Percentiles rank a stretch among this genome's conserved stretches.
These are phyloP conservation scores for Aspergillus unguis DNA, from an alignment of 2,329 filamentous ascomycete species.

Conservation along the genomic window DNA sequence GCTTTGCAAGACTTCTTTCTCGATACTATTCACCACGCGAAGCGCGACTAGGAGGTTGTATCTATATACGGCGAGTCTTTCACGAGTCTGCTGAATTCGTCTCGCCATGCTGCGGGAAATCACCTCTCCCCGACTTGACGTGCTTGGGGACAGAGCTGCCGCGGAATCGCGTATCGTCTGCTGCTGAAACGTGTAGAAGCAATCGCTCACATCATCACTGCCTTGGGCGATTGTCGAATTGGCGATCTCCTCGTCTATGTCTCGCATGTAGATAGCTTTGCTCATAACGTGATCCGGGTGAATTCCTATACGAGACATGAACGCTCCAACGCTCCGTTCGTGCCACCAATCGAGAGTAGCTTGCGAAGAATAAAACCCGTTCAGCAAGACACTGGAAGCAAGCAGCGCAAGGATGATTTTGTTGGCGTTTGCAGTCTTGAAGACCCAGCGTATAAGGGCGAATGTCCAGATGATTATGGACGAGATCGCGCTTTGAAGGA, in stretches of 20 bases:
- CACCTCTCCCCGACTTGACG: constrained; percentile 27
- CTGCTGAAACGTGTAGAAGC: constrained; percentile 46
- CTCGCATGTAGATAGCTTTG: constrained; percentile 76
- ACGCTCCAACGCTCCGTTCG: constrained; percentile 73
- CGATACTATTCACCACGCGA: constrained; percentile 83
- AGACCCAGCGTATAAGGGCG: constrained; percentile 62
- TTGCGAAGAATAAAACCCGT: constrained; percentile 70
- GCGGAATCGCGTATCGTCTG: constrained; percentile 36
- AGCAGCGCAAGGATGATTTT: constrained; percentile 69
- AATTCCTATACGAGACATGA: constrained; percentile 79
- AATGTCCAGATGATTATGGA: constrained; percentile 75
- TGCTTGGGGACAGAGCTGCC: constrained; percentile 28
- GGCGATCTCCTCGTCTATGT: constrained; percentile 66
- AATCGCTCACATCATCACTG: constrained; percentile 33
- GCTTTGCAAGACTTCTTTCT: constrained; percentile 76
- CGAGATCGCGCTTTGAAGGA: constrained; percentile 70
- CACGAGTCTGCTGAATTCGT: constrained; percentile 73
- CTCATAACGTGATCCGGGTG: constrained; percentile 76
- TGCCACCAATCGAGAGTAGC: constrained; percentile 77
- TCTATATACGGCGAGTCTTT: constrained; percentile 76
- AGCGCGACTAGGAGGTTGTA: constrained; percentile 90
- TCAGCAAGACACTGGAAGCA: constrained; percentile 65
- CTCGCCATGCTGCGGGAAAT: constrained; percentile 40
- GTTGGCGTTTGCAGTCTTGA: constrained; percentile 68
- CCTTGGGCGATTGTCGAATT: constrained; percentile 30